Percentiles rank a stretch among this genome's conserved stretches.
phyloP scores from a whole-genome alignment of 768 basidiomycete species.

The Pleurotus citrinopileatus region DNA sequence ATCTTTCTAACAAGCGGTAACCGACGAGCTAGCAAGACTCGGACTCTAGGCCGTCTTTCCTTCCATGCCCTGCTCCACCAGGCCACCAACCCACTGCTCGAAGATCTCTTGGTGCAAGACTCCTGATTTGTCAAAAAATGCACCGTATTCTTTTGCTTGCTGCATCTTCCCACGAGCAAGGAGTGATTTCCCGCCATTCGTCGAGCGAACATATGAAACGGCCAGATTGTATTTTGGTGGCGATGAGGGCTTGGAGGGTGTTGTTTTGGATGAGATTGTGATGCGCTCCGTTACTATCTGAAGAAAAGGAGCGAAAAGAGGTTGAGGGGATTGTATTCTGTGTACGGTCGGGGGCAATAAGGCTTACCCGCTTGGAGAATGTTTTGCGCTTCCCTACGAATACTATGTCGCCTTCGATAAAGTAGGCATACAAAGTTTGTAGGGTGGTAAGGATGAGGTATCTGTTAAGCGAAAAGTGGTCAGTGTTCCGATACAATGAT shows the following conservation, averaged over 20 bases:
- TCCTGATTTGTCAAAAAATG: constrained; percentile 82
- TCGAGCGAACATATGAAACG: constrained; percentile 72
- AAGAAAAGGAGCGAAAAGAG: too few species aligned
- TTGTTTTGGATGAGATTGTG: constrained; percentile 68
- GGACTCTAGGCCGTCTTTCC: constrained; percentile 45
- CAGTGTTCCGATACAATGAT: background rate
- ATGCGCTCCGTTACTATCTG: constrained; percentile 92
- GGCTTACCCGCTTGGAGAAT: constrained; percentile 77
- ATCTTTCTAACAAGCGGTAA: too few species aligned
- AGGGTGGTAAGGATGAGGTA: constrained; percentile 71
- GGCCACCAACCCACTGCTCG: constrained; percentile 73
- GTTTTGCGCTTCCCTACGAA: constrained; percentile 91
- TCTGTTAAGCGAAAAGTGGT: constrained; percentile 36
- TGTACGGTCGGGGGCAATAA: background rate
- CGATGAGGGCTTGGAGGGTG: constrained; percentile 47
- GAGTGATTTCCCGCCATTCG: constrained; percentile 83
- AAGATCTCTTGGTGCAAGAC: constrained; percentile 74
- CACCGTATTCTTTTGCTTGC: constrained; percentile 55
- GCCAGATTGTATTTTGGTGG: constrained; percentile 69
- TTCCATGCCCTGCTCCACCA: constrained; percentile 74
- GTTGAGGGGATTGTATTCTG: too few species aligned
- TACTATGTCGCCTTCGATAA: constrained; percentile 79
- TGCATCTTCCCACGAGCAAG: constrained; percentile 66
- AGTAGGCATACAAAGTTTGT: constrained; percentile 82
- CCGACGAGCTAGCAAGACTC: background rate